phyloP scores from a whole-genome alignment of 768 basidiomycete genomes.

The Psilocybe sp. region DNA sequence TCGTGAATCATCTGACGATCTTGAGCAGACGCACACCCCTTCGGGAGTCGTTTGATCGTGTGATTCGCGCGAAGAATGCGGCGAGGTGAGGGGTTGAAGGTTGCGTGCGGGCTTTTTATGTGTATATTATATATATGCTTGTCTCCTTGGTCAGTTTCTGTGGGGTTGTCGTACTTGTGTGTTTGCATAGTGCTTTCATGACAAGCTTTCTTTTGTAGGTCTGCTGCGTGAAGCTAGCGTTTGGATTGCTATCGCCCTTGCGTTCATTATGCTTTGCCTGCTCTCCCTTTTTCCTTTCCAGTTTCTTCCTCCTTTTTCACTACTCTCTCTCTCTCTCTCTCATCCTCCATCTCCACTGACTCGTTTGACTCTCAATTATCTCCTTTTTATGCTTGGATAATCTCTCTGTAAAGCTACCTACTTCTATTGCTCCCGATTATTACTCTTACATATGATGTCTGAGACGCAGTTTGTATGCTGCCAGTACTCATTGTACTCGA shows the following conservation, averaged over 20 bases:
- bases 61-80: constrained; percentile 50
- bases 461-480: too few species aligned
- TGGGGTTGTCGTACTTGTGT: background rate
- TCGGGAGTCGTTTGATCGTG: constrained; percentile 67
- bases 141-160: background rate
- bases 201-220: too few species aligned
- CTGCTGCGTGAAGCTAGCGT: too few species aligned
- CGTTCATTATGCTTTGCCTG: constrained; percentile 1
- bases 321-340: too few species aligned
- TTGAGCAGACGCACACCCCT: constrained; percentile 63
- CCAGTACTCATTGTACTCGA: too few species aligned
- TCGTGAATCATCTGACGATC: constrained; percentile 69
- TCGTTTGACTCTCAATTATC: background rate
- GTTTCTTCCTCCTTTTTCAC: constrained; percentile 5
- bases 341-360: constrained; percentile 5
- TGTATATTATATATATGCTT: background rate
- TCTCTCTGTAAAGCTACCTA: too few species aligned
- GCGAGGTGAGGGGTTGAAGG: background rate
- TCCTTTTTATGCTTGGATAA: too few species aligned
- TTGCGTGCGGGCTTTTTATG: background rate
- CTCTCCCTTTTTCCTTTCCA: background rate
- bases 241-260: background rate
- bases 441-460: too few species aligned
- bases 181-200: too few species aligned
- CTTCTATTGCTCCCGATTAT: too few species aligned